phyloP scores from a whole-genome alignment of 1,284 basidiomycete genomes.

The Apiotrichum siamense region DNA sequence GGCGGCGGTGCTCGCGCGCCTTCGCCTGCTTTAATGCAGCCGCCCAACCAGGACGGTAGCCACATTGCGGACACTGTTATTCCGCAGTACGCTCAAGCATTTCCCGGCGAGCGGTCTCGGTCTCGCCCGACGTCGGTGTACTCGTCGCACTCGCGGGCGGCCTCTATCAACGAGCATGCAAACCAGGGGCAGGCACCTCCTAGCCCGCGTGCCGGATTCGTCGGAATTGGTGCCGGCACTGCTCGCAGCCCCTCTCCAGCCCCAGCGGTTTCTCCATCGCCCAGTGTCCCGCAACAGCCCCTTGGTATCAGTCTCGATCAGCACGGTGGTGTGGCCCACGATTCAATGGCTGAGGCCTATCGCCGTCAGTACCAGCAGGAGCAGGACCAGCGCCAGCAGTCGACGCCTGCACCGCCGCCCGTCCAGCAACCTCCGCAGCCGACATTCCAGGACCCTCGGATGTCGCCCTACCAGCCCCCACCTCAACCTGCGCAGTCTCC shows the following conservation, averaged over 20 bases:
- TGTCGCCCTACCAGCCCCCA: neutral
- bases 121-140: conserved; percentile 47
- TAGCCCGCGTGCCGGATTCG: conserved; percentile 57
- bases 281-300: conserved; percentile 35
- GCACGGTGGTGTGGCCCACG: conserved; percentile 67
- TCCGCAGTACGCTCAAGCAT: conserved; percentile 69
- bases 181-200: conserved; percentile 23
- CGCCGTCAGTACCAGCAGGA: conserved; percentile 42
- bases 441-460: neutral
- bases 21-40: conserved; percentile 62
- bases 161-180: conserved; percentile 17
- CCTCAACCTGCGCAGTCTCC: conserved; percentile 6
- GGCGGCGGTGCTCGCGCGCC: conserved; percentile 20
- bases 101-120: conserved; percentile 73
- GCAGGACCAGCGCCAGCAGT: conserved; percentile 29
- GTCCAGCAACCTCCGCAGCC: conserved; percentile 12
- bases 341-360: conserved; percentile 64
- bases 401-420: conserved; percentile 15
- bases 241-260: conserved; percentile 56
- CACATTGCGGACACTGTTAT: conserved; percentile 67
- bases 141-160: conserved; percentile 38
- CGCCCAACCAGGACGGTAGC: conserved; percentile 52
- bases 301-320: conserved; percentile 73
- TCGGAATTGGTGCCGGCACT: conserved; percentile 66
- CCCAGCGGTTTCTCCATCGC: conserved; percentile 45